Evolutionary conservation across 1,284 basidiomycete species (phyloP), one percentile per base, ranked within the genome.

Genomic region (Exsudoporus floridanus): DNA sequence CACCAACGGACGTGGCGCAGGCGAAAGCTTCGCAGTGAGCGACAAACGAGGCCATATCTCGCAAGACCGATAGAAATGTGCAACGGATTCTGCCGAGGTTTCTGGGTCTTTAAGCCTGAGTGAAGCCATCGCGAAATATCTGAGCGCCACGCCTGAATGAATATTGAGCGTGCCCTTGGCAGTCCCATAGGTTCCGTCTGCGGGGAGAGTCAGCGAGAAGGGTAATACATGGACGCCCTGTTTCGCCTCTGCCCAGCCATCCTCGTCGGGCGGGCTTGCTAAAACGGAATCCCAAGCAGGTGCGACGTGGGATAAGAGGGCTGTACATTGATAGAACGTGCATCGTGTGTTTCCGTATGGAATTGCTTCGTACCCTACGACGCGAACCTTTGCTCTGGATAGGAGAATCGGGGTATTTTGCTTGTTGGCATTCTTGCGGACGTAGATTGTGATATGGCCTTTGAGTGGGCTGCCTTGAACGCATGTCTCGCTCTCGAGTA

Each of bases 41-140:
- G 92, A 82, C 25, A 94, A 73, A 48, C 85, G 85, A 1, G 94
- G 94, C 79, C 88, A 93, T 28, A 97, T 74, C 49, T 88, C 83
- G 63, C 93, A 86, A 35, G 87, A 78, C 3, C 94, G 86, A 71
- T 96, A 97, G 67, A 97, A 96, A 70, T 98, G 94, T 0, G 94
- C 90, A 43, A 97, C 89, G 6, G 91, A 92, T 8, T 84, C 78
- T 63, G 80, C 78, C 39, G 73, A 74, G 25, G 81, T 79, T 36
- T 75, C 72, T 3, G 81, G 69, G 51, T 92, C 85, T 67, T 90
- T 90, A 47, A 97, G 81, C 71, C 52, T 67, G 28, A 79, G 85
- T 52, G 69, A 91, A 83, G 82, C 83, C 70, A 96, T 90, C 3
- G 85, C 85, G 50, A 97, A 91, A 69, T 96, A 96, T 46, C 84